phyloP scores from a whole-genome alignment of 2,329 filamentous ascomycete genomes.

The Aspergillus japonicus region DNA sequence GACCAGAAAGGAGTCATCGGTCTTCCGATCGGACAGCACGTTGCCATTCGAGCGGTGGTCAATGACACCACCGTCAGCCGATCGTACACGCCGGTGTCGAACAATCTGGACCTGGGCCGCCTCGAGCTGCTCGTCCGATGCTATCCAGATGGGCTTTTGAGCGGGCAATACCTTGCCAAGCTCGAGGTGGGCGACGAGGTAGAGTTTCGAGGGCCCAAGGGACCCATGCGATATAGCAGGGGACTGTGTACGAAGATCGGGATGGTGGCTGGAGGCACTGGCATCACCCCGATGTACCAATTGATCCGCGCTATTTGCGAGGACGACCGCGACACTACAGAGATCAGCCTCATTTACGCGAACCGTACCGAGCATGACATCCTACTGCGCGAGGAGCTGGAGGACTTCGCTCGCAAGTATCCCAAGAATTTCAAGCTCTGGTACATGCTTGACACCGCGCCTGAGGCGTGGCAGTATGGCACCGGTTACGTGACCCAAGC shows the following conservation, averaged over 20 bases:
- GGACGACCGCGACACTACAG: constrained; percentile 57
- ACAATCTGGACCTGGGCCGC: constrained; percentile 32
- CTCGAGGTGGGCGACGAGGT: constrained; percentile 34
- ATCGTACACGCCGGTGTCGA: constrained; percentile 53
- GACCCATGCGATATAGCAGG: constrained; percentile 32
- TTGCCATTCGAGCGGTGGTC: constrained; percentile 52
- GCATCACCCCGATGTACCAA: constrained; percentile 57
- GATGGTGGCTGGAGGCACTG: constrained; percentile 42
- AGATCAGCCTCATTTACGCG: constrained; percentile 59
- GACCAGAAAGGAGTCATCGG: constrained; percentile 48
- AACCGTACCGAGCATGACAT: constrained; percentile 62
- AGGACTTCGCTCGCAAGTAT: constrained; percentile 52
- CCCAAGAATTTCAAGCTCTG: constrained; percentile 56
- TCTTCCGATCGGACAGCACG: constrained; percentile 58
- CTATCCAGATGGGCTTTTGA: constrained; percentile 37
- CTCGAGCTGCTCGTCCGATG: constrained; percentile 39
- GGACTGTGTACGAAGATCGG: constrained; percentile 35
- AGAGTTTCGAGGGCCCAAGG: constrained; percentile 39
- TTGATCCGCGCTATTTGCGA: constrained; percentile 64
- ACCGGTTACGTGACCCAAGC: constrained; percentile 54
- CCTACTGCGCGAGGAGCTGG: constrained; percentile 56
- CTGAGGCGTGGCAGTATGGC: constrained; percentile 49
- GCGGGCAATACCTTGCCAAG: constrained; percentile 32
- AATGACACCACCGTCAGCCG: constrained; percentile 49
- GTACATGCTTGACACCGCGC: constrained; percentile 55